phyloP scores from a whole-genome alignment of 2,329 filamentous ascomycete genomes.

The Huntiella omanensis region DNA sequence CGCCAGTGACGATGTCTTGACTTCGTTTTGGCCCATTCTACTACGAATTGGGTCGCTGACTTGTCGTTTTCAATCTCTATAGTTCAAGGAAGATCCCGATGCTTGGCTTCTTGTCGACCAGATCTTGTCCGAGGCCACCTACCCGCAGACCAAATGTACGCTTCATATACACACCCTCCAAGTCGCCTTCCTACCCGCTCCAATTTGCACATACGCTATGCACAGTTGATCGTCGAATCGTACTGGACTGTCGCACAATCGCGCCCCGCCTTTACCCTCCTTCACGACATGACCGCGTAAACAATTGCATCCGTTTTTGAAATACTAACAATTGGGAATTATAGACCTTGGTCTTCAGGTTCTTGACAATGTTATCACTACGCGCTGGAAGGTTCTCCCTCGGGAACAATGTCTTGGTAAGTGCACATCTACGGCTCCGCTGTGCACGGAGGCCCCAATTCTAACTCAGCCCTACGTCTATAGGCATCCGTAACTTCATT shows the following conservation, averaged over 20 bases:
- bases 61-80: slow-evolving; percentile 7
- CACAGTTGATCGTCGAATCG: no score
- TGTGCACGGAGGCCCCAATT: no score
- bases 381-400: slow-evolving; percentile 94
- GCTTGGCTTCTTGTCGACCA: slow-evolving; percentile 95
- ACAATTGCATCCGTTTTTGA: not conserved
- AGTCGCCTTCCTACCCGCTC: not conserved
- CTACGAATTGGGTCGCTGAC: slow-evolving; percentile 3
- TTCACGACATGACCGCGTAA: not conserved
- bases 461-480: slow-evolving; percentile 4
- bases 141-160: slow-evolving; percentile 91
- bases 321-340: slow-evolving; percentile 2
- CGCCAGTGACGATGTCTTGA: not conserved
- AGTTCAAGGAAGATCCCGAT: slow-evolving; percentile 99
- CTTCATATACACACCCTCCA: slow-evolving; percentile 13
- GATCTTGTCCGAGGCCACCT: slow-evolving; percentile 81
- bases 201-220: no score
- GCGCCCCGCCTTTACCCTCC: not conserved
- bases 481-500: slow-evolving; percentile 96
- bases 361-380: slow-evolving; percentile 95
- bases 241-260: no score
- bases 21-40: not conserved
- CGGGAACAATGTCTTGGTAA: slow-evolving; percentile 81
- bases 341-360: slow-evolving; percentile 85
- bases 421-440: not conserved